Conservation (phyloP, 805 yeast genomes). For the Phaffomyces antillensis region DNA sequence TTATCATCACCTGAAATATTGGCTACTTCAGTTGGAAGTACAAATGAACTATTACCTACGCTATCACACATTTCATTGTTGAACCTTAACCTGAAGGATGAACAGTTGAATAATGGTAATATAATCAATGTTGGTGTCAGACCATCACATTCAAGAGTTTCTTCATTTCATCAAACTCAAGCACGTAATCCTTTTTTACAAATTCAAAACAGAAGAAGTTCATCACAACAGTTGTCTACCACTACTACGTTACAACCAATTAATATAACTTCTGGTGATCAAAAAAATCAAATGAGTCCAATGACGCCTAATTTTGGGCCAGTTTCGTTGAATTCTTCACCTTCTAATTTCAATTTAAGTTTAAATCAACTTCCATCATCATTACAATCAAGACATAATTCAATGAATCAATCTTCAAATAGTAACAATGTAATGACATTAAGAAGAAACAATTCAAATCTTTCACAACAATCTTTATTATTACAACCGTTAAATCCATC, state of each 20-base stretch:
- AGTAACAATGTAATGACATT: neutral
- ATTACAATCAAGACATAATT: constrained; percentile 8
- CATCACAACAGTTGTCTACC: constrained; percentile 6
- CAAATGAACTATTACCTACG: constrained; percentile 13
- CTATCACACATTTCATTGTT: constrained; percentile 20
- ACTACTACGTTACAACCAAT: constrained; percentile 8
- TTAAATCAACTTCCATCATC: constrained; percentile 2
- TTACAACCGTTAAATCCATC: too few relatives aligned
- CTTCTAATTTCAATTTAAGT: constrained; percentile 16
- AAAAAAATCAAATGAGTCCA: constrained; percentile 3
- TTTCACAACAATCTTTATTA: constrained; percentile 6
- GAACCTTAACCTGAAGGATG: constrained; percentile 17
- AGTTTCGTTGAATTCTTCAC: constrained; percentile 17
- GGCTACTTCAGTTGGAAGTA: constrained; percentile 18
- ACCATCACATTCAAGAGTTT: constrained; percentile 8
- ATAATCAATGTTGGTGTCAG: too few relatives aligned
- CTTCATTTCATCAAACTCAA: constrained; percentile 19
- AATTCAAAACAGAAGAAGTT: constrained; percentile 1
- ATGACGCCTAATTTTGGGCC: constrained; percentile 21
- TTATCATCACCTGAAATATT: constrained; percentile 15
- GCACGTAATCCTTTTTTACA: constrained; percentile 9
- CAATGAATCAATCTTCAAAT: too few relatives aligned
- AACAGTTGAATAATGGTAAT: too few relatives aligned
- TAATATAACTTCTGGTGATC: constrained; percentile 3
- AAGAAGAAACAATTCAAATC: constrained; percentile 7